Base-by-base conservation (phyloP, 1,284 basidiomycete species). In the Puccinia novopanici region DNA sequence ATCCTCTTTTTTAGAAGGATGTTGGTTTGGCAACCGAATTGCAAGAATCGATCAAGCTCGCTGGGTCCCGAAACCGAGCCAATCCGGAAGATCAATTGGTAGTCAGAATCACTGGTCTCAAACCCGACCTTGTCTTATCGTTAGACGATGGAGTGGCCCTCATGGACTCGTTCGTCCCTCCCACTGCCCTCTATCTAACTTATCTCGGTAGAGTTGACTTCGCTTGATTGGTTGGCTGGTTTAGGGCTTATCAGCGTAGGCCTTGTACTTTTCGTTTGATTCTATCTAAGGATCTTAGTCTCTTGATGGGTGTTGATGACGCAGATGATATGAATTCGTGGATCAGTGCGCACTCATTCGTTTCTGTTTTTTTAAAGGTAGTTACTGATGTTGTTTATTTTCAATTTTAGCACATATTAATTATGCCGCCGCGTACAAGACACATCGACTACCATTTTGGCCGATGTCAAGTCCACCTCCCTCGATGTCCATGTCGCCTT, bases 261-360 rank as follows among this genome's bases (percentile, higher is more conserved):
- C 86, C 88, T 42, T 87, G 92, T 84, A 91, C 93, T 0, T 91
- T 98, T 86, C 91, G 94, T 30, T 89, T 98, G 82, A 88, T 91
- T 57, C 89, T 93, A 85, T 88, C 90, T 4, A 90, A 92, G 83
- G 90, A 92, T 22, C 91, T 92, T 1, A 92, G 95, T 83, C 91
- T 92, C 82, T 89, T 98, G 42, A 88, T 98, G 61, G 93, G 94
- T 84, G 89, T 92, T 4, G 85, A 88, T 15, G 89, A 90, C 83
- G 91, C 92, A 83, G 86, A 87, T 71, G 92, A 95, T 82, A 90
- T 94, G 88, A 93, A 96, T 85, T 90, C 92, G 82, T 99, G 96
- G 96, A 91, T 98, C 12, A 79, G 77, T 79, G 19, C 71, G 77
- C 59, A 30, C 48, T 37, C 40, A 24, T 37, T 19, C 34, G 12